phyloP scores from a whole-genome alignment of 305 asterid species.

The Rubia tinctorum region DNA sequence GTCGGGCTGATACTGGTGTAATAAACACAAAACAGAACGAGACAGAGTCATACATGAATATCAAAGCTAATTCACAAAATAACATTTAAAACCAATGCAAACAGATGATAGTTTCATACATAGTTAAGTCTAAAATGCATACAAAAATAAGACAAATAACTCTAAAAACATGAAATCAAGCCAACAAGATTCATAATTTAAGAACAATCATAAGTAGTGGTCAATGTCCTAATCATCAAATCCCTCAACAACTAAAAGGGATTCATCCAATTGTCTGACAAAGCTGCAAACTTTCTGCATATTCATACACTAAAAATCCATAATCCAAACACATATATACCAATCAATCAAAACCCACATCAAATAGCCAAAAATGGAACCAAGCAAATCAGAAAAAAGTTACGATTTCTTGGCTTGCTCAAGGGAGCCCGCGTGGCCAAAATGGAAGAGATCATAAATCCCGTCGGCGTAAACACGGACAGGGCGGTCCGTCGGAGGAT shows the following conservation, averaged over 20 bases:
- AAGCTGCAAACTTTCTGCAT: background rate
- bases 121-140: background rate
- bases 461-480: conserved; percentile 93
- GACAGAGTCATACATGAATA: background rate
- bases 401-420: conserved; percentile 91
- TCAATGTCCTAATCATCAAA: background rate
- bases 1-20: background rate
- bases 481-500: conserved; percentile 51
- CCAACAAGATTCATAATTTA: background rate
- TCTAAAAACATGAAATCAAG: background rate
- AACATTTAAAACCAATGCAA: background rate
- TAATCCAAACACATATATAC: background rate
- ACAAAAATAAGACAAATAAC: background rate
- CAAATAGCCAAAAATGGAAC: background rate
- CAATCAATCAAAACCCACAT: conserved; percentile 5
- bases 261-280: background rate
- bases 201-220: background rate
- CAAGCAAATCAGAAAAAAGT: background rate
- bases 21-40: background rate
- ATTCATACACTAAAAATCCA: background rate
- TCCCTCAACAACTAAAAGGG: background rate
- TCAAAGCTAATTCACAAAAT: background rate
- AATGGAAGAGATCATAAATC: conserved; percentile 95
- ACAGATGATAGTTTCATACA: background rate
- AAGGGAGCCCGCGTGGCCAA: conserved; percentile 93